Evolutionary conservation across 495 filamentous ascomycete species (phyloP).

Genomic region (Aspergillus nidulans): DNA sequence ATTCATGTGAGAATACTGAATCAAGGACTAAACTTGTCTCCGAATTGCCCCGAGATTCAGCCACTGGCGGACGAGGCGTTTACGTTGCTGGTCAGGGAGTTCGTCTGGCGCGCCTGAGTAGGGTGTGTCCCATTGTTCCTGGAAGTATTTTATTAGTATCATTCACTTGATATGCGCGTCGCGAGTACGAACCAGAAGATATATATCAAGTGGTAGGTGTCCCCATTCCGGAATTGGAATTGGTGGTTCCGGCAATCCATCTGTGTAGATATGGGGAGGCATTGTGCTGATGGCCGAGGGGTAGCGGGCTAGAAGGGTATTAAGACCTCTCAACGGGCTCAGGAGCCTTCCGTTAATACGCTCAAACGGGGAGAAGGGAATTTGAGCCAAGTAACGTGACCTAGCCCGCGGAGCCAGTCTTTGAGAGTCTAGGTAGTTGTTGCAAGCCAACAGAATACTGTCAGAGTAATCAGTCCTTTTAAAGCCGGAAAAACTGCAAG

Average conservation of each 20-base stretch:
- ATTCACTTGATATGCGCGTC: neutral
- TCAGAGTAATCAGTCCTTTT: neutral
- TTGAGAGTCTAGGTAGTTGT: neutral
- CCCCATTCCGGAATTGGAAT: neutral
- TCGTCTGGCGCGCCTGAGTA: too few relatives aligned
- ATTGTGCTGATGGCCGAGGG: neutral
- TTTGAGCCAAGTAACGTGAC: neutral
- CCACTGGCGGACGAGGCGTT: too few relatives aligned
- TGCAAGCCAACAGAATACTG: neutral
- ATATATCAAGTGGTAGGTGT: neutral
- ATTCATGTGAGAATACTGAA: too few relatives aligned
- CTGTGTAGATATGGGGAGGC: constrained; percentile 3
- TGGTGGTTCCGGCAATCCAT: neutral
- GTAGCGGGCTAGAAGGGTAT: neutral
- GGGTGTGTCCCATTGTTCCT: too few relatives aligned
- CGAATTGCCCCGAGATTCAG: too few relatives aligned
- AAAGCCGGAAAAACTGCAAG: neutral
- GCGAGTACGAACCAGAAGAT: neutral
- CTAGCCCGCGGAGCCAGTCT: neutral
- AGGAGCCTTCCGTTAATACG: neutral
- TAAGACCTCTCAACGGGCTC: neutral
- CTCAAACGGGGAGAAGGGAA: neutral
- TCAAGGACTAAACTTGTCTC: too few relatives aligned
- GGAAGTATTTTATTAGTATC: too few relatives aligned
- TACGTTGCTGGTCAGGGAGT: too few relatives aligned